Percentiles rank a stretch among this genome's conserved stretches.
Conservation (phyloP, 768 basidiomycete genomes). For the Mycena galopus region DNA sequence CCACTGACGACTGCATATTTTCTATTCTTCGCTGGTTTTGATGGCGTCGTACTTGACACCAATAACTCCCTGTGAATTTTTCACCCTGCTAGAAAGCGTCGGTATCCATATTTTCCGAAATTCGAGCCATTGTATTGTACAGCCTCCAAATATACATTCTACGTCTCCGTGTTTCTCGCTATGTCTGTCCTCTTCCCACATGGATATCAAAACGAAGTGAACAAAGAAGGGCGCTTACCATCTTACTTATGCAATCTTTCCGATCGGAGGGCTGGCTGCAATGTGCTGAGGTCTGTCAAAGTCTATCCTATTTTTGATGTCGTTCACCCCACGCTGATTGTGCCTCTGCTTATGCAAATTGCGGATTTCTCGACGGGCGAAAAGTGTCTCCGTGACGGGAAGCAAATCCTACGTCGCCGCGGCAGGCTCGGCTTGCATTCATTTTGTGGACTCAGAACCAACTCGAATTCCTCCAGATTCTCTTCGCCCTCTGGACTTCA, state of each 20-base stretch:
- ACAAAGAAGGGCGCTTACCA: neutral
- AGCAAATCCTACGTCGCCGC: neutral
- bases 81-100: neutral
- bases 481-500: neutral
- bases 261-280: neutral
- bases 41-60: constrained; percentile 3
- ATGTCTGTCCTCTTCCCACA: neutral
- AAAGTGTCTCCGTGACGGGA: constrained; percentile 14
- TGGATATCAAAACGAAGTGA: neutral
- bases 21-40: no score
- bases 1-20: no score
- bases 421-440: constrained; percentile 2
- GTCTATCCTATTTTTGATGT: neutral
- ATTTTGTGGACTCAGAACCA: neutral
- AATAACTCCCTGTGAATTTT: neutral
- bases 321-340: constrained; percentile 2
- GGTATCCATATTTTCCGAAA: constrained; percentile 1
- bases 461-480: neutral
- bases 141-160: neutral
- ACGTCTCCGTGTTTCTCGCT: constrained; percentile 20
- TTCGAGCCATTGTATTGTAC: neutral
- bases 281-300: neutral
- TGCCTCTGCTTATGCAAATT: constrained; percentile 11
- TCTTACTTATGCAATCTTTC: constrained; percentile 4
- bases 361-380: constrained; percentile 15